A percentile compares a stretch with the other conserved stretches of the same genome.
phyloP scores from a whole-genome alignment of 1,284 basidiomycete species.

The Peniophora sp. region DNA sequence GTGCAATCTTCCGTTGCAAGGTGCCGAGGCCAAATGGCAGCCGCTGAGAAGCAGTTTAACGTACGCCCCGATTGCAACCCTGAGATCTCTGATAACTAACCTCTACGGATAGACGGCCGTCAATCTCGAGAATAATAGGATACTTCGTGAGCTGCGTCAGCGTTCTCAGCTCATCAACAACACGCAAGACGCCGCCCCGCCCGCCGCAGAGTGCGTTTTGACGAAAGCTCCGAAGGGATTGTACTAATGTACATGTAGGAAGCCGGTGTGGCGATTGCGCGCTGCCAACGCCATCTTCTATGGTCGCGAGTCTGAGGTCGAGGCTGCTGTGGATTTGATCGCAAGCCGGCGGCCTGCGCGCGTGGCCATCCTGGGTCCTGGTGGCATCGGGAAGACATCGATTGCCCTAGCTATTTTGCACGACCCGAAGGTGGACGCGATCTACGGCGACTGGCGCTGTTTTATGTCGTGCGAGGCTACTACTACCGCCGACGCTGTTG shows the following conservation, averaged over 20 bases:
- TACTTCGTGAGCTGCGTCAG: too few relatives aligned
- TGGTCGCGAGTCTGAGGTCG: not conserved
- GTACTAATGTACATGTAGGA: too few relatives aligned
- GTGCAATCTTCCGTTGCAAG: too few relatives aligned
- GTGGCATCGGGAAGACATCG: constrained; percentile 29
- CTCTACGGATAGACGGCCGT: too few relatives aligned
- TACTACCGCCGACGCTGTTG: constrained; percentile 11
- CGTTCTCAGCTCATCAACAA: too few relatives aligned
- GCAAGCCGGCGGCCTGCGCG: not conserved
- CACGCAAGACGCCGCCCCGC: too few relatives aligned
- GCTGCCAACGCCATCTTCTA: not conserved
- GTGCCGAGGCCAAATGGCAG: too few relatives aligned
- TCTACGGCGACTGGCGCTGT: constrained; percentile 13
- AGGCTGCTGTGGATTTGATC: not conserved
- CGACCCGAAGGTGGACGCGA: constrained; percentile 6
- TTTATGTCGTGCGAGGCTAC: constrained; percentile 22
- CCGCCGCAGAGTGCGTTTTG: not conserved
- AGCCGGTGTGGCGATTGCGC: not conserved
- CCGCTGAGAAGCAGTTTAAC: too few relatives aligned
- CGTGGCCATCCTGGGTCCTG: constrained; percentile 21
- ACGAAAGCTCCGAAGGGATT: not conserved
- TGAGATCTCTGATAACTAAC: too few relatives aligned
- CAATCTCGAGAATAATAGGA: too few relatives aligned
- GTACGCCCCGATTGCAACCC: too few relatives aligned
- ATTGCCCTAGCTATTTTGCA: constrained; percentile 20